These are phyloP conservation scores for Ministeria vibrans DNA, from an alignment of 78 protist species.

Conservation along the genomic window DNA sequence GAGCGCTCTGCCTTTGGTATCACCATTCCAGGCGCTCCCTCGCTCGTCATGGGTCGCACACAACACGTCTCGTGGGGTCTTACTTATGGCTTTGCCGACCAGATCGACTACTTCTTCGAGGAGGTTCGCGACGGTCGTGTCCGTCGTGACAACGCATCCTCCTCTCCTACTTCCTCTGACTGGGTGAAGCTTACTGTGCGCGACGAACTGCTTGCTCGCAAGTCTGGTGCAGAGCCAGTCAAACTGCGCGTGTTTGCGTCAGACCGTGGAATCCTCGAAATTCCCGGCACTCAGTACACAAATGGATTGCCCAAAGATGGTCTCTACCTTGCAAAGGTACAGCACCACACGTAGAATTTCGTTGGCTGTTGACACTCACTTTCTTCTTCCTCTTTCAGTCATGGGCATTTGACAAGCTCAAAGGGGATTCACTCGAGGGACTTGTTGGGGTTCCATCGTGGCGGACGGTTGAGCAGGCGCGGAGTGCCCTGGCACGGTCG, in stretches of 20 bases:
- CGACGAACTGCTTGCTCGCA: too few species aligned
- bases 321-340: neutral
- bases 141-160: neutral
- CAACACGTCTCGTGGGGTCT: neutral
- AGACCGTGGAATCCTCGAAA: neutral
- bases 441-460: neutral
- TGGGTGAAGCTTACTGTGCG: neutral
- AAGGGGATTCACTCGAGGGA: neutral
- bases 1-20: neutral
- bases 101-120: neutral
- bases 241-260: neutral
- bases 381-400: neutral
- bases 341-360: neutral
- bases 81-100: neutral
- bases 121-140: neutral
- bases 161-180: neutral
- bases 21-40: neutral
- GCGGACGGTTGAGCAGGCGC: neutral
- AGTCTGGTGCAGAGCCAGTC: neutral
- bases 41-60: neutral
- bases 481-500: neutral
- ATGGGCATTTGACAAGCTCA: neutral
- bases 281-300: neutral
- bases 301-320: neutral
- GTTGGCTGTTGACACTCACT: neutral